These are phyloP conservation scores for Sinapis alba DNA, from an alignment of 441 rosid genomes.

Conservation along the genomic window DNA sequence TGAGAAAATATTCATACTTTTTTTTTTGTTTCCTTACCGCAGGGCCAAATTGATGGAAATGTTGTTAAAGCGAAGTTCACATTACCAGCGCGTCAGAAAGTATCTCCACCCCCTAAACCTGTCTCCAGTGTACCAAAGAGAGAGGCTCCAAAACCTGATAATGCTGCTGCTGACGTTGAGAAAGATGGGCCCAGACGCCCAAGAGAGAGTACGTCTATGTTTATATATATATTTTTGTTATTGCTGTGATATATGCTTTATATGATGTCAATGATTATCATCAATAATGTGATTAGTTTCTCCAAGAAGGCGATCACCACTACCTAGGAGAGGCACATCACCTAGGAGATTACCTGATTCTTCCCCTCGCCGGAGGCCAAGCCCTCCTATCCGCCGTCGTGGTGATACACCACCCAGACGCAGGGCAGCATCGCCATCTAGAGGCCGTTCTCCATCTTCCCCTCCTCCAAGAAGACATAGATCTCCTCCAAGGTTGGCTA, in stretches of 20 bases:
- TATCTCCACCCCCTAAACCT: conserved; percentile 69
- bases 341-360: conserved; percentile 67
- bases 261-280: conserved; percentile 13
- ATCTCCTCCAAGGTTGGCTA: conserved; percentile 77
- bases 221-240: not conserved
- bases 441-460: not conserved
- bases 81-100: conserved; percentile 72
- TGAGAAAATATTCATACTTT: not conserved
- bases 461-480: conserved; percentile 75
- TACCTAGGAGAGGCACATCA: conserved; percentile 73
- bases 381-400: conserved; percentile 70
- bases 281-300: conserved; percentile 54
- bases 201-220: conserved; percentile 60
- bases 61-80: conserved; percentile 83
- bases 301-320: conserved; percentile 81
- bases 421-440: conserved; percentile 79
- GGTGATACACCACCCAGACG: conserved; percentile 92
- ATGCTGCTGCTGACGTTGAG: conserved; percentile 56
- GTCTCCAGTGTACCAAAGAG: conserved; percentile 59
- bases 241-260: not conserved
- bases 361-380: conserved; percentile 65
- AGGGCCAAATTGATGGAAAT: conserved; percentile 99
- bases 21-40: conserved; percentile 34
- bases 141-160: conserved; percentile 64
- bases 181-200: conserved; percentile 73